Evolutionary conservation across 805 yeast species (phyloP).

Genomic region (Candida glaebosa): DNA sequence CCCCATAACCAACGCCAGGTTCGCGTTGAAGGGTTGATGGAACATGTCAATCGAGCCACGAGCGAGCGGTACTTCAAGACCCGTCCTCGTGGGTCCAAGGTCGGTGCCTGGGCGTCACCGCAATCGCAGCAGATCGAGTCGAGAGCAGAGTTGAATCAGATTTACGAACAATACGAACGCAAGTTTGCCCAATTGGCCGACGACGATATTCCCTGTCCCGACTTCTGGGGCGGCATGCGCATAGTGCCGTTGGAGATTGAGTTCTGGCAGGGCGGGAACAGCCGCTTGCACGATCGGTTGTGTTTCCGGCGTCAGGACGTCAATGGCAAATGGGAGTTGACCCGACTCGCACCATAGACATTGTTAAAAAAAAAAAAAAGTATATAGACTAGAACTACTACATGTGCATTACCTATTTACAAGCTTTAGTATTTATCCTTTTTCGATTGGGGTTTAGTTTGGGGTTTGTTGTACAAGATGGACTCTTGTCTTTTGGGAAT

Average conservation of each 20-base stretch:
- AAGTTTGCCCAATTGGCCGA: constrained; percentile 56
- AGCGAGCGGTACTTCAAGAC: constrained; percentile 76
- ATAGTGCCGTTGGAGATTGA: constrained; percentile 87
- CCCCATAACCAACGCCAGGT: constrained; percentile 87
- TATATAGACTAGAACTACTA: not conserved
- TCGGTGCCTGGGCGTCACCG: constrained; percentile 97
- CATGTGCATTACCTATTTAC: not conserved
- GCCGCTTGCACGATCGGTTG: constrained; percentile 87
- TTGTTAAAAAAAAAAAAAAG: not conserved
- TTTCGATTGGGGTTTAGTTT: constrained; percentile 3
- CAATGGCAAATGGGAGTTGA: constrained; percentile 56
- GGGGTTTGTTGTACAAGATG: constrained; percentile 24
- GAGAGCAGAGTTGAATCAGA: constrained; percentile 61
- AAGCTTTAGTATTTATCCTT: not conserved
- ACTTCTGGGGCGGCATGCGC: constrained; percentile 93
- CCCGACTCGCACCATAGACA: constrained; percentile 71
- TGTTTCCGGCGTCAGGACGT: constrained; percentile 56
- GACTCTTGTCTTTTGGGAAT: constrained; percentile 43
- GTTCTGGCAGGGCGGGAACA: constrained; percentile 95
- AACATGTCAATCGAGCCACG: constrained; percentile 67
- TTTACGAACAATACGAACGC: constrained; percentile 45
- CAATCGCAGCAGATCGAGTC: constrained; percentile 62
- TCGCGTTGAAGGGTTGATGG: constrained; percentile 83
- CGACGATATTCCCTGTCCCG: constrained; percentile 82
- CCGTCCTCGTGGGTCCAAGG: constrained; percentile 87